Conservation (phyloP, 768 basidiomycete genomes). For the Baorangia bicolor region DNA sequence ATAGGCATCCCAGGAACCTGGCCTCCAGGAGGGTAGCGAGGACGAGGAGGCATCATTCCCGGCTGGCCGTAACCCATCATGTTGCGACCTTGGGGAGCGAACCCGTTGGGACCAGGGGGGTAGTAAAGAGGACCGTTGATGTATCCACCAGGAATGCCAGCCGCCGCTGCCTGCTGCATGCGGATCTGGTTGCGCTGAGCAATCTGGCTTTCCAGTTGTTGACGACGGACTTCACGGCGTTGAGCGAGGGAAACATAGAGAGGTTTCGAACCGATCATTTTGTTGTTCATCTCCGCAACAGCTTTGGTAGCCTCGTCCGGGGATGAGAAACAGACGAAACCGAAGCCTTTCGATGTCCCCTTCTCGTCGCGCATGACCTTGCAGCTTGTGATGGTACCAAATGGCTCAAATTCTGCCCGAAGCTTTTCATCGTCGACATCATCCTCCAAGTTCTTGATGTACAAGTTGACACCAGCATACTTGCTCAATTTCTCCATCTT, state of each 20-base stretch:
- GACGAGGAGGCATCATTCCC: conserved; percentile 85
- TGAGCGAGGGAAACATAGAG: conserved; percentile 98
- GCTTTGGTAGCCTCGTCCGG: conserved; percentile 99
- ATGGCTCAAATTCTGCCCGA: conserved; percentile 93
- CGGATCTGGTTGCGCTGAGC: conserved; percentile 95
- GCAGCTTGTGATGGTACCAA: conserved; percentile 96
- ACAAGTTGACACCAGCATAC: conserved; percentile 98
- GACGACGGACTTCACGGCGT: conserved; percentile 95
- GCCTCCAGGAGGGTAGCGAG: conserved; percentile 75
- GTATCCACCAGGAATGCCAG: conserved; percentile 65
- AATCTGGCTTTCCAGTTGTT: conserved; percentile 98
- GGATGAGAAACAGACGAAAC: conserved; percentile 98
- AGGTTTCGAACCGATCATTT: conserved; percentile 98
- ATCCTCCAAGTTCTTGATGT: conserved; percentile 99
- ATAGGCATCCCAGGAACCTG: conserved; percentile 78
- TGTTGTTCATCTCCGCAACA: conserved; percentile 99
- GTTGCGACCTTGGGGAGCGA: conserved; percentile 65
- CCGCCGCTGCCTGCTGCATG: conserved; percentile 92
- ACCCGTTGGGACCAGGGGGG: conserved; percentile 74
- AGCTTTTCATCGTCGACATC: conserved; percentile 98
- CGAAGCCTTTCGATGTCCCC: conserved; percentile 90
- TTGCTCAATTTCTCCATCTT: conserved; percentile 98
- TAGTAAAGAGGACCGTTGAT: conserved; percentile 58
- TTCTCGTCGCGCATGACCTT: conserved; percentile 99
- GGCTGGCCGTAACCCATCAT: conserved; percentile 83